Evolutionary conservation across 208 protist genomes (phyloP), one percentile per base, ranked within the genome.

Genomic region (Trypanosoma platydactyli): DNA sequence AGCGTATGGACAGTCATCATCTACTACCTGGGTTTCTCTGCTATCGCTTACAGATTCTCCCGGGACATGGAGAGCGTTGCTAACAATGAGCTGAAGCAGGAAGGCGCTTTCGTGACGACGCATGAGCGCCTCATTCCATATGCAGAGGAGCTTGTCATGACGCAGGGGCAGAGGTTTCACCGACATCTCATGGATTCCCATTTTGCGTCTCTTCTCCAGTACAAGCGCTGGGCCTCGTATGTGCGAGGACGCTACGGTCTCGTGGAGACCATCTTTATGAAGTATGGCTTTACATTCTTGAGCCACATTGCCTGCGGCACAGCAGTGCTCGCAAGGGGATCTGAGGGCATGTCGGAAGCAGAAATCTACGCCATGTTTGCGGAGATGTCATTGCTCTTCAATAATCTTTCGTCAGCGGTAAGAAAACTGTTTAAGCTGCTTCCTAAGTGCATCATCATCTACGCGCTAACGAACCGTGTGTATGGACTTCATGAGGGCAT

Each of bases 121-220:
- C 83, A 92, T 71, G 71, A 87, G 40, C 59, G 73, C 11, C 25
- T 84, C 24, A 64, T 86, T n/a, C 45, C 58, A 44, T 77, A 80
- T 66, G 74, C 81, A 3, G 85, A 91, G 63, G 84, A 94, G 65
- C 71, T 90, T 59, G 71, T 74, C 27, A 58, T 92, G 50, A 80
- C 75, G n/a, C 41, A 71, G 30, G 78, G 83, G 29, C 71, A 73
- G 35, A 54, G 6, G 3, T 80, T 75, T 72, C 69, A 88, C 40
- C 40, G 64, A 42, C 53, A 60, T 29, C 62, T 84, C 18, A 68
- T 89, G 64, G 68, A 75, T 40, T 42, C 57, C 13, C 71, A 78
- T 59, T 80, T 91, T 55, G 62, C 46, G 20, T 65, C 71, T 15
- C 70, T 90, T 22, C 69, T 79, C 3, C 64, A 84, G 55, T 77